phyloP scores from a whole-genome alignment of 164 flowering plant genomes.

The Macadamia tetraphylla region DNA sequence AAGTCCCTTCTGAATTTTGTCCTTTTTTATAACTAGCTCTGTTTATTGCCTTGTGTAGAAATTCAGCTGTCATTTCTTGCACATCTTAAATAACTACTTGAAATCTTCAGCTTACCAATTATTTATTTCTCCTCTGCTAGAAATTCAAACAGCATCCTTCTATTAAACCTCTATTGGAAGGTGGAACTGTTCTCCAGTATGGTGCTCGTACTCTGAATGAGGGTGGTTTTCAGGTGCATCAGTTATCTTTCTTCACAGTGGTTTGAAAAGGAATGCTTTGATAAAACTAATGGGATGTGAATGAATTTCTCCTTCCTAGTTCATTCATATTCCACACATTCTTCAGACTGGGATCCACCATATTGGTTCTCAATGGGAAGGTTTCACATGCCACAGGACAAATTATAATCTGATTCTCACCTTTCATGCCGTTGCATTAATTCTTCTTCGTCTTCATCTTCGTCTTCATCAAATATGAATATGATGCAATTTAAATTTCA shows the following conservation, averaged over 20 bases:
- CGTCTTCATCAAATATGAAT: constrained; percentile 22
- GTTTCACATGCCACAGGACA: not conserved
- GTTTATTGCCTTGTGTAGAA: too few relatives aligned
- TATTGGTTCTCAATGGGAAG: not conserved
- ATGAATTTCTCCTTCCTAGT: not conserved
- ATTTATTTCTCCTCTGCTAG: constrained; percentile 27
- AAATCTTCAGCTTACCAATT: not conserved
- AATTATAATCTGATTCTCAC: not conserved
- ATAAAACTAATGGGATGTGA: not conserved
- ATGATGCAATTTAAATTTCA: constrained; percentile 63
- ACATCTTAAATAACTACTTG: not conserved
- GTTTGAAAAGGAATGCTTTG: not conserved
- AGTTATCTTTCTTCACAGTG: not conserved
- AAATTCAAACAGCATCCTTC: constrained; percentile 91
- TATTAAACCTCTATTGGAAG: constrained; percentile 72
- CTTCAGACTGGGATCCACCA: not conserved
- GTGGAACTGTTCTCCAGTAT: constrained; percentile 87
- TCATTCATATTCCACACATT: not conserved
- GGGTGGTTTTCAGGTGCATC: constrained; percentile 92
- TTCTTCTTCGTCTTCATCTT: not conserved
- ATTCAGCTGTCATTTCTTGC: not conserved
- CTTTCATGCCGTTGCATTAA: not conserved
- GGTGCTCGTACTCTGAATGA: constrained; percentile 98
- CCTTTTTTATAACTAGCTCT: not conserved
- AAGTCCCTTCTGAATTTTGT: not conserved